Evolutionary conservation across 2,329 filamentous ascomycete species (phyloP).

Genomic region (Ascochyta fabae): DNA sequence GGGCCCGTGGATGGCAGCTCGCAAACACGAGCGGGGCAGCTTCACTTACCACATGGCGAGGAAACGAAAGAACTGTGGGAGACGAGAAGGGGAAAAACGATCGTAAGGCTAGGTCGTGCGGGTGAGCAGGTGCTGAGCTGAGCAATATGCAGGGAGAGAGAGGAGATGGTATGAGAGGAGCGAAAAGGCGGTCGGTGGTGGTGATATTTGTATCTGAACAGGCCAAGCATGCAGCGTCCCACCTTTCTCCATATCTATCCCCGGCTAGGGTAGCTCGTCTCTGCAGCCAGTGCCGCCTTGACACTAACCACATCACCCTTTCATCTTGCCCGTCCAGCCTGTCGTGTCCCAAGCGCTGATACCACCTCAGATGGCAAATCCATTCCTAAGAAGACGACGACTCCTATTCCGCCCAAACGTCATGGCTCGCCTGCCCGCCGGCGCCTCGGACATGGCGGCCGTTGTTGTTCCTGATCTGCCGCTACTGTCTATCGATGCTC

Average conservation of each 20-base stretch:
- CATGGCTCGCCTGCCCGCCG: constrained; percentile 28
- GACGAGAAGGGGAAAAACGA: constrained; percentile 36
- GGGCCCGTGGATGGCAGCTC: constrained; percentile 8
- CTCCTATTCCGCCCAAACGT: constrained; percentile 36
- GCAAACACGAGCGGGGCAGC: constrained; percentile 28
- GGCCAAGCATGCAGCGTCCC: constrained; percentile 37
- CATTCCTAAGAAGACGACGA: constrained; percentile 23
- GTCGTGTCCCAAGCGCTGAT: constrained; percentile 18
- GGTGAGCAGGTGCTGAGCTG: constrained; percentile 20
- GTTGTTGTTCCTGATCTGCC: constrained; percentile 42
- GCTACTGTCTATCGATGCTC: constrained; percentile 29
- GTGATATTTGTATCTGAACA: constrained; percentile 46
- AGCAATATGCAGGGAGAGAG: constrained; percentile 25
- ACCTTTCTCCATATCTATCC: constrained; percentile 34
- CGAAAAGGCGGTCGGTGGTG: constrained; percentile 46
- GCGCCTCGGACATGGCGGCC: constrained; percentile 25
- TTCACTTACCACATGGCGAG: constrained; percentile 49
- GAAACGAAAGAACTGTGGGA: constrained; percentile 33
- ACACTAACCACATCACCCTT: constrained; percentile 21
- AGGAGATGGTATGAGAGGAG: constrained; percentile 36
- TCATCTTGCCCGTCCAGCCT: constrained; percentile 13
- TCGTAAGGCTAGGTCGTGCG: constrained; percentile 25
- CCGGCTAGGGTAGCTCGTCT: constrained; percentile 34
- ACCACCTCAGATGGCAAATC: constrained; percentile 22
- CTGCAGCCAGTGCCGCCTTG: constrained; percentile 33